Percentiles rank a stretch among this genome's conserved stretches.
These are phyloP conservation scores for Mucor irregularis DNA, from an alignment of 371 early-diverging fungal genomes.

Conservation along the genomic window DNA sequence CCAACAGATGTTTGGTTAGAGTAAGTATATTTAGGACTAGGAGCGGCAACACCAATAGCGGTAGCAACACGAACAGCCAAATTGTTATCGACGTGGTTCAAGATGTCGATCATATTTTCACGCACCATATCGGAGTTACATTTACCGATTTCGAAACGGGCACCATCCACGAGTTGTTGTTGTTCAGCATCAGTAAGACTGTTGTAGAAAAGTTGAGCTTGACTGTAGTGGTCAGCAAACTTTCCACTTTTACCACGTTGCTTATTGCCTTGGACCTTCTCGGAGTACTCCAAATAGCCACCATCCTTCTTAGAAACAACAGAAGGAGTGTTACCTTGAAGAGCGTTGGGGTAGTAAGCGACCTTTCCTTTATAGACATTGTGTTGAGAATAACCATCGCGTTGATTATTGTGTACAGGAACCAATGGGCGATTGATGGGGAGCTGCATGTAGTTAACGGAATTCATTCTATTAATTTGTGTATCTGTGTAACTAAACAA, in stretches of 20 bases:
- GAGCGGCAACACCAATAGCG: conserved; percentile 27
- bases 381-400: conserved; percentile 47
- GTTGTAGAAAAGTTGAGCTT: conserved; percentile 49
- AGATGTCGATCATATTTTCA: conserved; percentile 33
- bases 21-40: conserved; percentile 26
- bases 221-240: conserved; percentile 45
- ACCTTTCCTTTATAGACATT: conserved; percentile 31
- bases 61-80: conserved; percentile 45
- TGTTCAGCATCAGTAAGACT: conserved; percentile 40
- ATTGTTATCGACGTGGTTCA: conserved; percentile 44
- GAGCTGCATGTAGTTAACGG: conserved; percentile 49
- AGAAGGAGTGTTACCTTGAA: conserved; percentile 33
- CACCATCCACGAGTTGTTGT: conserved; percentile 40
- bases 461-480: conserved; percentile 52
- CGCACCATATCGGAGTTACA: conserved; percentile 29
- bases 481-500: conserved; percentile 57
- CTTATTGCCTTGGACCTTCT: conserved; percentile 23
- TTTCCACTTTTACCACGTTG: conserved; percentile 27
- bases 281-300: conserved; percentile 42
- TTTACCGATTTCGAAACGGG: conserved; percentile 50
- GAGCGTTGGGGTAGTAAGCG: conserved; percentile 33
- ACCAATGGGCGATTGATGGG: conserved; percentile 53
- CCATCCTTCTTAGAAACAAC: conserved; percentile 22
- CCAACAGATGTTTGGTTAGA: conserved; percentile 20
- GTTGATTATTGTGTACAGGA: conserved; percentile 51